Evolutionary conservation across 805 yeast species (phyloP).

Genomic region (Metschnikowia koreensis): DNA sequence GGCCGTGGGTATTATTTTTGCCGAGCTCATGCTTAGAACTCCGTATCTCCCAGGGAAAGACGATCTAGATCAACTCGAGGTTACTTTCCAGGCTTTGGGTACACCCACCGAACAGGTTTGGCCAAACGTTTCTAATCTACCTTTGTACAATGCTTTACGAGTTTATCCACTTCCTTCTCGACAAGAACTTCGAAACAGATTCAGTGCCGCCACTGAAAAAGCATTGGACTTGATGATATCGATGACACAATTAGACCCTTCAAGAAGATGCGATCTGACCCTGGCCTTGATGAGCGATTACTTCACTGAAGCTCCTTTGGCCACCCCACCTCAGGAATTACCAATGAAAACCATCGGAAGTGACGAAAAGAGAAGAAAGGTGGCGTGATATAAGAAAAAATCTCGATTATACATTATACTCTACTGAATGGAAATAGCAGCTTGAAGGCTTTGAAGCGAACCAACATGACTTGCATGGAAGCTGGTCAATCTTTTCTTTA

Average conservation of each 20-base stretch:
- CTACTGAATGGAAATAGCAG: slow-evolving; percentile 7
- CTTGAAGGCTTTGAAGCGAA: too few relatives aligned
- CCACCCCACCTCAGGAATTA: slow-evolving; percentile 64
- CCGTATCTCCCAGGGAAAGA: slow-evolving; percentile 94
- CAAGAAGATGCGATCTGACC: slow-evolving; percentile 62
- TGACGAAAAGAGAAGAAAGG: slow-evolving; percentile 18
- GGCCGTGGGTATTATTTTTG: slow-evolving; percentile 67
- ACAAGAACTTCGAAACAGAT: slow-evolving; percentile 75
- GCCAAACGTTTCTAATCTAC: slow-evolving; percentile 84
- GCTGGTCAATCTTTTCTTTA: background rate
- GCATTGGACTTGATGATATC: slow-evolving; percentile 75
- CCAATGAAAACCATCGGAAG: slow-evolving; percentile 46
- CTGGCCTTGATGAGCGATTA: slow-evolving; percentile 63
- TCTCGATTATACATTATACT: slow-evolving; percentile 7
- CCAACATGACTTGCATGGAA: background rate
- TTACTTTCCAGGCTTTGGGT: slow-evolving; percentile 94
- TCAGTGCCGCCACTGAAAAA: slow-evolving; percentile 84
- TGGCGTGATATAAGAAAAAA: slow-evolving; percentile 7
- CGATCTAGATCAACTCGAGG: slow-evolving; percentile 84
- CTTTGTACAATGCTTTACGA: slow-evolving; percentile 68
- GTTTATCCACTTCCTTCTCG: slow-evolving; percentile 82
- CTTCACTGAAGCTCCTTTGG: slow-evolving; percentile 70
- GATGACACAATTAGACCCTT: slow-evolving; percentile 76
- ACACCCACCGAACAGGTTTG: slow-evolving; percentile 91
- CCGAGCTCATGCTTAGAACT: slow-evolving; percentile 90